Evolutionary conservation across 805 yeast species (phyloP), one percentile per base, ranked within the genome.

Genomic region (Starmerella apicola): DNA sequence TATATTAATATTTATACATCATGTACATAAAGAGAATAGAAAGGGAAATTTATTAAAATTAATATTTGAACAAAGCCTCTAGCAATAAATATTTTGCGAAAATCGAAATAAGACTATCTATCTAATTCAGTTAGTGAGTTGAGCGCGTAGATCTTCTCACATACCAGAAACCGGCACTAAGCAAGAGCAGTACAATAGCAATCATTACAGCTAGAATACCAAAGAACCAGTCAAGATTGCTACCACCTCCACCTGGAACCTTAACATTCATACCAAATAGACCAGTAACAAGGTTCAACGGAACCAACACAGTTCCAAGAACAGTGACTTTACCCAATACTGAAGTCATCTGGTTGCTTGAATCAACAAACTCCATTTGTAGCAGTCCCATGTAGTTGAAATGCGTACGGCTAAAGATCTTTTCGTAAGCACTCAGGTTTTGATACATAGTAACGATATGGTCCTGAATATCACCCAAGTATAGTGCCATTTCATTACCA

Each of bases 401-500:
- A 58, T 88, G 96, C 1, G 94, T 79, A 51, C 96, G 72, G 33
- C 93, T 77, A 57, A 88, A 80, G 53, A 88, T 88, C 69, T 86
- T 86, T 58, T 88, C 98, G 56, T 84, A 86, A 3, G 94, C 81
- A 32, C 78, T 61, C 56, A 88, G 68, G 55, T 84, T 86, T 63
- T 85, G 95, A 61, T 76, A 81, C 96, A 88, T 88, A 15, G 97
- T 88, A 43, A 86, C 77, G 54, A 88, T 81, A 71, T 86, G 97
- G 68, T 86, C 96, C 63, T 85, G 95, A 56, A 86, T 86, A 73
- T 86, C 97, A 42, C 95, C 95, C 46, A 86, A 63, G 59, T 83
- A 88, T 48, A 86, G 67, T 0, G 94, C 94, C 61, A 86, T 86
- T 53, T 88, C 96, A 21, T 81, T 88, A 53, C 93, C 71, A 37